Evolutionary conservation across 352 stramenopile species (phyloP).

Genomic region (Halophytophthora batemanensis): DNA sequence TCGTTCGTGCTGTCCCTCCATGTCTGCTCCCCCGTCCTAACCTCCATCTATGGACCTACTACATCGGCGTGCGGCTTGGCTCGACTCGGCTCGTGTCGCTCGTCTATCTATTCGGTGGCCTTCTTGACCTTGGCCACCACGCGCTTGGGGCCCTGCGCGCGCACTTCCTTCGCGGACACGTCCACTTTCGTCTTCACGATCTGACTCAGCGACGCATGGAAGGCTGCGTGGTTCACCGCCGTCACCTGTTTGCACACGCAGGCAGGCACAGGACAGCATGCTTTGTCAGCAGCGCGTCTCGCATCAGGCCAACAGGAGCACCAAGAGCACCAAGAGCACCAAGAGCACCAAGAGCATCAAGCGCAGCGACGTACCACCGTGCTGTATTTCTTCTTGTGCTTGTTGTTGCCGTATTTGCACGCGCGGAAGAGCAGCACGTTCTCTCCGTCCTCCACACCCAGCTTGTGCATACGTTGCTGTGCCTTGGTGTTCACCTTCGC

Average conservation of each 20-base stretch:
- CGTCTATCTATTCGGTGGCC: conserved; percentile 54
- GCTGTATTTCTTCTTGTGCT: conserved; percentile 86
- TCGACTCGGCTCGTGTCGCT: conserved; percentile 2
- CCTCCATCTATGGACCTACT: conserved; percentile 21
- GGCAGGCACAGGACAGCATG: conserved; percentile 3
- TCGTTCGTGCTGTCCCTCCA: conserved; percentile 19
- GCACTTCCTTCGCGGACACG: conserved; percentile 23
- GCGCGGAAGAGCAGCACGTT: conserved; percentile 71
- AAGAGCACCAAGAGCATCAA: not conserved
- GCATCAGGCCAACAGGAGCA: too few relatives aligned
- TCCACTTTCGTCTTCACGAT: conserved; percentile 74
- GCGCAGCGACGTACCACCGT: conserved; percentile 38
- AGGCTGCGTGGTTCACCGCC: conserved; percentile 47
- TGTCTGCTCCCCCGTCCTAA: conserved; percentile 5
- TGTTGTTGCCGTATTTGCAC: conserved; percentile 84
- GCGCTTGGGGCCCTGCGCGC: conserved; percentile 24
- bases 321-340: not conserved
- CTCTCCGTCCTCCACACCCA: conserved; percentile 38
- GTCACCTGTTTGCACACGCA: conserved; percentile 38
- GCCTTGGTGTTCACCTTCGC: conserved; percentile 33
- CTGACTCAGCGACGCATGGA: conserved; percentile 65
- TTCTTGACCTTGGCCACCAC: conserved; percentile 61
- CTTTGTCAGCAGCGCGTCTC: conserved; percentile 3
- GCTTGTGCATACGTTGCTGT: conserved; percentile 35
- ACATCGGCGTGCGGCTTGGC: not conserved